Base-by-base conservation (phyloP, 2,329 filamentous ascomycete genomes). In the Aspergillus flavus region DNA sequence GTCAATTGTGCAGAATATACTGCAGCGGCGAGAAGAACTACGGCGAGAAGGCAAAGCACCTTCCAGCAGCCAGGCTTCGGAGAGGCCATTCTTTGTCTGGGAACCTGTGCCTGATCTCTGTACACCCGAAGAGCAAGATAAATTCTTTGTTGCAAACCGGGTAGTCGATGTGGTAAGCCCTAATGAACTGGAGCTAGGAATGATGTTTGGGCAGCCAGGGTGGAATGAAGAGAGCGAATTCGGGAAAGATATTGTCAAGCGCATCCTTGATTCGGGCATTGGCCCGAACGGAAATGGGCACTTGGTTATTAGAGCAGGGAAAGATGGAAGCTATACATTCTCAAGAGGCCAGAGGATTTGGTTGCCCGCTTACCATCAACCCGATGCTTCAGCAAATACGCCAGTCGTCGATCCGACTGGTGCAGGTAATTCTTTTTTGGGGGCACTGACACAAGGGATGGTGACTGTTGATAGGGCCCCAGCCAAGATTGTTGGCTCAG, bases 81-180 rank as follows among this genome's bases (percentile, higher is more conserved):
- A 81, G 1, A 85, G 86, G 55, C 91, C 94, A 1, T 78, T 93
- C 7, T 92, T 97, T 75, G 87, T 98, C 58, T 99, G 94, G 94
- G 95, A 99, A 76, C 95, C 95, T 0, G 91, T 97, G 1, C 95
- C 95, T 1, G 93, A 97, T 77, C 84, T 92, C 1, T 97, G 94
- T 76, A 89, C 86, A 0, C 89, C 92, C 0, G 87, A 88, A 39
- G 83, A 89, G 65, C 75, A 86, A 23, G 73, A 81, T 0, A 83
- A 81, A 23, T 86, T 86, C 61, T 75, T 84, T 23, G 76, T 81
- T 61, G 86, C 87, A 6, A 78, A 86, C 43, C 78, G 78, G 59
- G 74, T 80, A 48, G 82, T 90, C 28, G 83, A 90, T 66, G 80
- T 90, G 16, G 81, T 90, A 58, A 89, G 86, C 67, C 95, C 95